phyloP scores from a whole-genome alignment of 1,284 basidiomycete genomes.

The Inonotus obliquus region DNA sequence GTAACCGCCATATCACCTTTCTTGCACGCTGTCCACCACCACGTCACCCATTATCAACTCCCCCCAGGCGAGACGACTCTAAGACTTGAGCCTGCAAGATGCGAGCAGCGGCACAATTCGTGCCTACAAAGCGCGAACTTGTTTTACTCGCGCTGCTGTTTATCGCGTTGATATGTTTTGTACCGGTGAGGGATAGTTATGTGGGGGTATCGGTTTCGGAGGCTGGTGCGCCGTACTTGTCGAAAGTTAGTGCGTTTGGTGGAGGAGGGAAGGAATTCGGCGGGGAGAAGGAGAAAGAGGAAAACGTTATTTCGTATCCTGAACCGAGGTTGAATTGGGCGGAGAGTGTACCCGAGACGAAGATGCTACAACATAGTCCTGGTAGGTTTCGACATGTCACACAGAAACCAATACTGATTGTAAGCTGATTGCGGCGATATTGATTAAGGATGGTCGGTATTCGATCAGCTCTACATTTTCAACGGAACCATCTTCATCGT shows the following conservation, averaged over 20 bases:
- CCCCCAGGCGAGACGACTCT: background rate
- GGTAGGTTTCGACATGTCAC: no score
- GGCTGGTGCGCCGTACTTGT: background rate
- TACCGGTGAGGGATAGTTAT: background rate
- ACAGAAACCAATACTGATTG: no score
- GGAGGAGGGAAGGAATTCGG: background rate
- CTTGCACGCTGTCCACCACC: no score
- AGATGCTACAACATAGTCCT: slow-evolving; percentile 14
- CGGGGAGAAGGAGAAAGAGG: background rate
- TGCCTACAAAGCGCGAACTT: background rate
- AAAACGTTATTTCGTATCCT: background rate
- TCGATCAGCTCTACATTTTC: slow-evolving; percentile 71
- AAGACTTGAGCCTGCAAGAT: background rate
- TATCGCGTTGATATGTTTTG: background rate
- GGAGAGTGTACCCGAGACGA: slow-evolving; percentile 16
- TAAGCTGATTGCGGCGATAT: background rate
- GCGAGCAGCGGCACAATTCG: background rate
- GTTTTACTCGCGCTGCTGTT: background rate
- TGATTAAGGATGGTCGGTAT: slow-evolving; percentile 60
- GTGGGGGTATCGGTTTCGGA: background rate
- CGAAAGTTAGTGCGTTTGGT: background rate
- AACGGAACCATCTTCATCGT: slow-evolving; percentile 78
- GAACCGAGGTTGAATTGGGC: slow-evolving; percentile 14
- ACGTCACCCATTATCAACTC: no score
- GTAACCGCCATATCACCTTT: no score